phyloP scores from a whole-genome alignment of 1,284 basidiomycete species.

The Cystobasidium slooffiae region DNA sequence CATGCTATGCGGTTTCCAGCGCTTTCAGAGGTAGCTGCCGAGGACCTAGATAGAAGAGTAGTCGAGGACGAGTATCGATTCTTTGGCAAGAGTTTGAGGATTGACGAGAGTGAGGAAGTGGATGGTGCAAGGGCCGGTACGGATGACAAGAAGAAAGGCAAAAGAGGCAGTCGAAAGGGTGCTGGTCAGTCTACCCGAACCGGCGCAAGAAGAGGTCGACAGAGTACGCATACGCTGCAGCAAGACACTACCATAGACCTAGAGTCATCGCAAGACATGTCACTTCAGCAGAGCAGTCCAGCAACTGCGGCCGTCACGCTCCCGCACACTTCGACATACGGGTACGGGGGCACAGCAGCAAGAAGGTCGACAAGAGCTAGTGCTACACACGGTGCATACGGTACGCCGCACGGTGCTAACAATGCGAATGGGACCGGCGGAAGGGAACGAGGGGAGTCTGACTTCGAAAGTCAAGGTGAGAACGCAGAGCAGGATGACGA shows the following conservation, averaged over 20 bases:
- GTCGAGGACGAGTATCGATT: conserved; percentile 28
- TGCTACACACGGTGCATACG: not conserved
- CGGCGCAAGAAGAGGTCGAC: too few relatives aligned
- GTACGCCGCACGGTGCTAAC: too few relatives aligned
- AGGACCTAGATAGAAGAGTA: conserved; percentile 31
- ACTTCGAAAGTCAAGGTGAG: conserved; percentile 36
- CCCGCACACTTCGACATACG: not conserved
- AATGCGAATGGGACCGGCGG: too few relatives aligned
- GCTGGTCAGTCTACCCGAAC: not conserved
- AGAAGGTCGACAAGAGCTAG: conserved; percentile 3
- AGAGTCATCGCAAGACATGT: conserved; percentile 16
- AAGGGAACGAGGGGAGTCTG: not conserved
- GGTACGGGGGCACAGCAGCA: not conserved
- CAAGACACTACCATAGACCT: not conserved
- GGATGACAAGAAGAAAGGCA: not conserved
- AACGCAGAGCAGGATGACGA: conserved; percentile 36
- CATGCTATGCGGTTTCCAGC: conserved; percentile 30
- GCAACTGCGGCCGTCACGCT: not conserved
- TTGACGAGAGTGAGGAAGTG: conserved; percentile 2
- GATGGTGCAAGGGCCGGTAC: not conserved
- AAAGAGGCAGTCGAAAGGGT: not conserved
- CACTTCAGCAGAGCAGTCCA: conserved; percentile 11
- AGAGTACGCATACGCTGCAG: not conserved
- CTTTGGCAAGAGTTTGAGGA: conserved; percentile 24
- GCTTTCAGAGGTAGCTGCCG: conserved; percentile 30